Conservation (phyloP, 106 monocot species). For the Acorus calamus region DNA sequence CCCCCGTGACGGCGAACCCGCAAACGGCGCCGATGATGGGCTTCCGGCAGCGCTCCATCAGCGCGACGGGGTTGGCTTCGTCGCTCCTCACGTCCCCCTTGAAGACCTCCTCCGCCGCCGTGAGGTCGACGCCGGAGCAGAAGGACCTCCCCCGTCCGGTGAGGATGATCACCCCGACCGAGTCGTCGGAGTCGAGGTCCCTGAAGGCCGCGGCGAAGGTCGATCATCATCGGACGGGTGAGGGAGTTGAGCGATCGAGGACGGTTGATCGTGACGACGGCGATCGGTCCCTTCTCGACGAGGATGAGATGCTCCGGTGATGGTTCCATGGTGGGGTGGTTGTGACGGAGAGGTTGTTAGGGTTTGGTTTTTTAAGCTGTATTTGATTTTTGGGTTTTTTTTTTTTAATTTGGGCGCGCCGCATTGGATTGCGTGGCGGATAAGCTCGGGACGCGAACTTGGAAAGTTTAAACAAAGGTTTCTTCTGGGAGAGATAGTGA, state of each 20-base stretch:
- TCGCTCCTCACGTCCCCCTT: conserved; percentile 87
- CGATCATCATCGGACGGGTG: conserved; percentile 63
- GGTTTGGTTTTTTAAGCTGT: too few relatives aligned
- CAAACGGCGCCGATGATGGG: conserved; percentile 73
- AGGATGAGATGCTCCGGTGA: conserved; percentile 21
- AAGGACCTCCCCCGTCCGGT: conserved; percentile 76
- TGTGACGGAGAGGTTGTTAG: too few relatives aligned
- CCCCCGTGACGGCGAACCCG: conserved; percentile 84
- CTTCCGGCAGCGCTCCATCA: conserved; percentile 81
- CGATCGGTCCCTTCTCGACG: conserved; percentile 42
- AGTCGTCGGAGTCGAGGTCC: conserved; percentile 44
- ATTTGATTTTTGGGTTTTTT: too few relatives aligned
- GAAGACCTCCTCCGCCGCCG: conserved; percentile 83
- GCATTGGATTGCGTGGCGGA: too few relatives aligned
- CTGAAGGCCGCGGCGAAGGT: conserved; percentile 55
- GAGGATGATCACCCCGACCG: conserved; percentile 59
- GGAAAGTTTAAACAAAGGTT: too few relatives aligned
- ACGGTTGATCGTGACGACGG: conserved; percentile 71
- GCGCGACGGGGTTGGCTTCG: conserved; percentile 42
- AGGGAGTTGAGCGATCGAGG: conserved; percentile 85
- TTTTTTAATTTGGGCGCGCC: too few relatives aligned
- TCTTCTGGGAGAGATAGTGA: too few relatives aligned
- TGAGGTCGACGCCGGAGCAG: conserved; percentile 96
- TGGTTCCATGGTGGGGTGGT: too few relatives aligned
- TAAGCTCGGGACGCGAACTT: too few relatives aligned